phyloP scores from a whole-genome alignment of 371 early-diverging fungal species.

The Rhizopus microsporus region DNA sequence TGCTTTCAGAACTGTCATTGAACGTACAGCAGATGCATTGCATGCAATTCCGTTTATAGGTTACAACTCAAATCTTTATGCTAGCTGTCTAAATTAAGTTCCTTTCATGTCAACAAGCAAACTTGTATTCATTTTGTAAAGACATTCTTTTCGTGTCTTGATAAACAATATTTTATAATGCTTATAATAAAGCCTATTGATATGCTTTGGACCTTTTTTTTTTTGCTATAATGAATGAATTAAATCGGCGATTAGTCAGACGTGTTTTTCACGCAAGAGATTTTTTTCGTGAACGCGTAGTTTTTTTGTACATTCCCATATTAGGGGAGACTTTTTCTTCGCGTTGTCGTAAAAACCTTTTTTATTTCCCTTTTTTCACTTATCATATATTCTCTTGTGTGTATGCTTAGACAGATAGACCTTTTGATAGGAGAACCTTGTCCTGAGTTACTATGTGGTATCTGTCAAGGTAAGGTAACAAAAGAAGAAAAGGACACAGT shows the following conservation, averaged over 20 bases:
- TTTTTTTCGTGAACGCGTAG: slow-evolving; percentile 11
- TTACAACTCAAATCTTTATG: no score
- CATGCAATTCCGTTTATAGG: no score
- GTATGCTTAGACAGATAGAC: slow-evolving; percentile 29
- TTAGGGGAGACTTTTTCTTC: slow-evolving; percentile 1
- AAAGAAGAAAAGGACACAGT: not conserved
- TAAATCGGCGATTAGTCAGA: not conserved
- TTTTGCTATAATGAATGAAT: not conserved
- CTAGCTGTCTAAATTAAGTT: no score
- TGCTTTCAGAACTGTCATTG: no score
- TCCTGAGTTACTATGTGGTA: slow-evolving; percentile 48
- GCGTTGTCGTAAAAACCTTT: not conserved
- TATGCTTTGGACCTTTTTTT: no score
- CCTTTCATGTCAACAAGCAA: no score
- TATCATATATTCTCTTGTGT: not conserved
- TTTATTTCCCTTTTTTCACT: slow-evolving; percentile 13
- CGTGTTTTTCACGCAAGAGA: slow-evolving; percentile 5
- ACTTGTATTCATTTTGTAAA: no score
- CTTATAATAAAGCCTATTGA: no score
- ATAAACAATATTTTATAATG: no score
- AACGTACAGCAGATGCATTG: no score
- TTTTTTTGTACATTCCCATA: not conserved
- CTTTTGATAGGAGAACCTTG: slow-evolving; percentile 41
- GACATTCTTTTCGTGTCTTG: no score
- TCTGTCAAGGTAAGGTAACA: slow-evolving; percentile 41